phyloP scores from a whole-genome alignment of 2,329 filamentous ascomycete species.

The Calonectria pseudoreteaudii region DNA sequence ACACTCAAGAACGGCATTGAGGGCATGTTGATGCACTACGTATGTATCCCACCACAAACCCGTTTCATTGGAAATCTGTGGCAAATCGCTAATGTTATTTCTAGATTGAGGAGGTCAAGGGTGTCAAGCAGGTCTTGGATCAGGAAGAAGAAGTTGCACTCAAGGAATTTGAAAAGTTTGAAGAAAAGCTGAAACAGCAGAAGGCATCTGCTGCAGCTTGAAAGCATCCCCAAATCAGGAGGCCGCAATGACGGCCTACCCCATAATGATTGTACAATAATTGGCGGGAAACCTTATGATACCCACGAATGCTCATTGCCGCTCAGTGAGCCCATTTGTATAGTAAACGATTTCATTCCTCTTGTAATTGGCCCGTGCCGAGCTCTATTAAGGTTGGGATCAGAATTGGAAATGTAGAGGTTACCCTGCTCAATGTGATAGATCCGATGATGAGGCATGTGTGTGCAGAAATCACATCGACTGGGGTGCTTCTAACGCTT shows the following conservation, averaged over 20 bases:
- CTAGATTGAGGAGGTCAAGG: slow-evolving; percentile 95
- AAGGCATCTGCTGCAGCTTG: slow-evolving; percentile 50
- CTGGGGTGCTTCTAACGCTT: not conserved
- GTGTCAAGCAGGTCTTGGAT: slow-evolving; percentile 90
- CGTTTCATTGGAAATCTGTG: not conserved
- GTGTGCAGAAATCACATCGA: not conserved
- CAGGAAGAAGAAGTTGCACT: slow-evolving; percentile 90
- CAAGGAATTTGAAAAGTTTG: slow-evolving; percentile 92
- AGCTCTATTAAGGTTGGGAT: not conserved
- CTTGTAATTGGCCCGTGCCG: not conserved
- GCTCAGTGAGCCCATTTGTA: slow-evolving; percentile 12
- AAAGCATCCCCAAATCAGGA: slow-evolving; percentile 11
- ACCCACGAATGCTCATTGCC: slow-evolving; percentile 37
- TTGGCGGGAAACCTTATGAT: slow-evolving; percentile 41
- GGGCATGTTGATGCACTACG: slow-evolving; percentile 97
- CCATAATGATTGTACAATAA: slow-evolving; percentile 36
- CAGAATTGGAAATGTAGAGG: not conserved
- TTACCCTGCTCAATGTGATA: not conserved
- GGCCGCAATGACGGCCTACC: not conserved
- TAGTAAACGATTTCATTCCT: not conserved
- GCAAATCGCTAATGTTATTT: slow-evolving; percentile 43
- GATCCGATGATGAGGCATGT: not conserved
- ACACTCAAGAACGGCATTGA: slow-evolving; percentile 98
- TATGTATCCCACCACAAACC: slow-evolving; percentile 59
- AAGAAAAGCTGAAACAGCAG: slow-evolving; percentile 78